A percentile compares a stretch with the other conserved stretches of the same genome.
phyloP scores from a whole-genome alignment of 2,329 filamentous ascomycete species.

The Seiridium cupressi region DNA sequence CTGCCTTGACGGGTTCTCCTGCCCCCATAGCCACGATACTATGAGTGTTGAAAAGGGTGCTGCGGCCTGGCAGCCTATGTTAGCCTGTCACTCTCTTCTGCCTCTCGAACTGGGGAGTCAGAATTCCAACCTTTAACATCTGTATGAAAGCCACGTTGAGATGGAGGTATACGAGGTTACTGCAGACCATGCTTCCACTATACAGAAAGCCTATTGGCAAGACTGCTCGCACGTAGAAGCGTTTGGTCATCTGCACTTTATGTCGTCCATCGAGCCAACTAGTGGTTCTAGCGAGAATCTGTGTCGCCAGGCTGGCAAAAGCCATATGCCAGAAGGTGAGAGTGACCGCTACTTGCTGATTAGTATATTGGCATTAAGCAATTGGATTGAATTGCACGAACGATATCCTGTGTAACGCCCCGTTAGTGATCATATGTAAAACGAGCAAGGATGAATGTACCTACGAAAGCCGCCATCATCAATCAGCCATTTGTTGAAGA shows the following conservation, averaged over 20 bases:
- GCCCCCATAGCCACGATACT: conserved; percentile 59
- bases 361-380: not conserved
- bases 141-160: conserved; percentile 68
- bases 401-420: not conserved
- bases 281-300: conserved; percentile 63
- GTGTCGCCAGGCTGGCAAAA: conserved; percentile 65
- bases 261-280: conserved; percentile 61
- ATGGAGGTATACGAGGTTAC: conserved; percentile 67
- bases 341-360: conserved; percentile 43
- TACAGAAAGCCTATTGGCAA: conserved; percentile 67
- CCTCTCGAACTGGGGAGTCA: not conserved
- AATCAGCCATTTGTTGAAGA: conserved; percentile 92
- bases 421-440: not conserved
- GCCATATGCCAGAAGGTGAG: conserved; percentile 68
- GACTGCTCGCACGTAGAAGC: conserved; percentile 61
- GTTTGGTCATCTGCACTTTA: conserved; percentile 58
- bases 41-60: conserved; percentile 67
- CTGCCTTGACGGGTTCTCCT: conserved; percentile 44
- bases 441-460: conserved; percentile 28
- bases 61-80: conserved; percentile 43
- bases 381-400: not conserved
- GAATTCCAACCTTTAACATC: conserved; percentile 56
- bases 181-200: conserved; percentile 63
- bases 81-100: not conserved
- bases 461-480: conserved; percentile 72